A percentile compares a stretch with the other conserved stretches of the same genome.
Conservation (phyloP, 805 yeast genomes). For the Monosporozyma servazzii region DNA sequence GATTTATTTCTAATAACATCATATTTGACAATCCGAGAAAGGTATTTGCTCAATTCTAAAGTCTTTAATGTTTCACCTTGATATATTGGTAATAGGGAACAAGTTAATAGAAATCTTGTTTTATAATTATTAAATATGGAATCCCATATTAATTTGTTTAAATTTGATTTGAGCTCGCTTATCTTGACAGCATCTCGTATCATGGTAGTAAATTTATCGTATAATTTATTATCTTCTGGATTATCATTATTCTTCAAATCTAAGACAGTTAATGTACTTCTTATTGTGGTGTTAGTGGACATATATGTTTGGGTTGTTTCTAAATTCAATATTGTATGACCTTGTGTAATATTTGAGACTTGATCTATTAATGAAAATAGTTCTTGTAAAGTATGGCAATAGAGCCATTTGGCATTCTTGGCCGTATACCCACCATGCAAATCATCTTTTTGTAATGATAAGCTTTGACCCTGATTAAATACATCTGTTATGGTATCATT, state of each 20-base stretch:
- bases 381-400: constrained; percentile 5
- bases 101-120: constrained; percentile 62
- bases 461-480: constrained; percentile 3
- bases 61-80: constrained; percentile 62
- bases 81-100: constrained; percentile 54
- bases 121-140: constrained; percentile 76
- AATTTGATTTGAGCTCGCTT: constrained; percentile 27
- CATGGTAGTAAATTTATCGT: not conserved
- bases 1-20: constrained; percentile 54
- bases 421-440: constrained; percentile 31
- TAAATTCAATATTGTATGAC: not conserved
- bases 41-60: constrained; percentile 53
- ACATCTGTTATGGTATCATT: constrained; percentile 69
- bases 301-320: not conserved
- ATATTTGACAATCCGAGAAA: not conserved
- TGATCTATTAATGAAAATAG: not conserved
- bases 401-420: constrained; percentile 30
- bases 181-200: not conserved
- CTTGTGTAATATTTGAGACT: not conserved
- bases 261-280: not conserved
- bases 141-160: constrained; percentile 69
- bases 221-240: not conserved
- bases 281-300: not conserved
- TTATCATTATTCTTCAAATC: not conserved
- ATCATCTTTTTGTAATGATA: not conserved